phyloP scores from a whole-genome alignment of 2,329 filamentous ascomycete genomes.

The Penicillium sp. region DNA sequence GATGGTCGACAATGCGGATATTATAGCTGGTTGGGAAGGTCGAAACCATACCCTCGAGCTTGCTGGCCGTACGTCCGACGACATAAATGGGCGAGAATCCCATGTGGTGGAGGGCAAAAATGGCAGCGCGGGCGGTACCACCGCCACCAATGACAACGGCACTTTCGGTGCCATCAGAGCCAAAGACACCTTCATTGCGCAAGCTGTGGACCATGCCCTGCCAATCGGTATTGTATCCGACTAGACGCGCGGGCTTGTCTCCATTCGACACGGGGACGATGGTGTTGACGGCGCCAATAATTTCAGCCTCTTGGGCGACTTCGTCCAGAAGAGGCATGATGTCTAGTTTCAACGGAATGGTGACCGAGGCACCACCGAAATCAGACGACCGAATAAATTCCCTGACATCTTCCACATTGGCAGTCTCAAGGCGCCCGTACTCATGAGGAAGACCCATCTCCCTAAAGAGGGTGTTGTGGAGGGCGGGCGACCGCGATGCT shows the following conservation, averaged over 20 bases:
- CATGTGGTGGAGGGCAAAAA: slow-evolving; percentile 79
- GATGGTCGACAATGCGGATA: slow-evolving; percentile 56
- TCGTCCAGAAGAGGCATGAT: slow-evolving; percentile 76
- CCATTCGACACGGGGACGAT: slow-evolving; percentile 59
- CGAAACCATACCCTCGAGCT: slow-evolving; percentile 60
- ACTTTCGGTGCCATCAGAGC: slow-evolving; percentile 40
- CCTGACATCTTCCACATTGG: slow-evolving; percentile 54
- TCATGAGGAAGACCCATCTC: slow-evolving; percentile 73
- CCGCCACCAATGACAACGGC: slow-evolving; percentile 85
- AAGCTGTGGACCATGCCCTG: slow-evolving; percentile 81
- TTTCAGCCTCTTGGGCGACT: slow-evolving; percentile 68
- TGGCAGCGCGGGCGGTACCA: slow-evolving; percentile 83
- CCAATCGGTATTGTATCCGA: slow-evolving; percentile 95
- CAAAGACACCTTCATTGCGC: slow-evolving; percentile 58
- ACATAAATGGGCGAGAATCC: slow-evolving; percentile 82
- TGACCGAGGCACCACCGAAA: slow-evolving; percentile 92
- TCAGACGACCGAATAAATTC: slow-evolving; percentile 61
- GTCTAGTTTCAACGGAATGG: slow-evolving; percentile 88
- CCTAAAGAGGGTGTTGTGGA: slow-evolving; percentile 81
- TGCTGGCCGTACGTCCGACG: slow-evolving; percentile 66
- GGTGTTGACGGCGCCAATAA: slow-evolving; percentile 92
- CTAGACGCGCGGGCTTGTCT: slow-evolving; percentile 48
- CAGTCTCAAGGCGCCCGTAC: slow-evolving; percentile 74
- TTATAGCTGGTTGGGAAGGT: slow-evolving; percentile 71
- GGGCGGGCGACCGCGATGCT: slow-evolving; percentile 73